Evolutionary conservation across 2,329 filamentous ascomycete species (phyloP).

Genomic region (Coniochaeta sp.): DNA sequence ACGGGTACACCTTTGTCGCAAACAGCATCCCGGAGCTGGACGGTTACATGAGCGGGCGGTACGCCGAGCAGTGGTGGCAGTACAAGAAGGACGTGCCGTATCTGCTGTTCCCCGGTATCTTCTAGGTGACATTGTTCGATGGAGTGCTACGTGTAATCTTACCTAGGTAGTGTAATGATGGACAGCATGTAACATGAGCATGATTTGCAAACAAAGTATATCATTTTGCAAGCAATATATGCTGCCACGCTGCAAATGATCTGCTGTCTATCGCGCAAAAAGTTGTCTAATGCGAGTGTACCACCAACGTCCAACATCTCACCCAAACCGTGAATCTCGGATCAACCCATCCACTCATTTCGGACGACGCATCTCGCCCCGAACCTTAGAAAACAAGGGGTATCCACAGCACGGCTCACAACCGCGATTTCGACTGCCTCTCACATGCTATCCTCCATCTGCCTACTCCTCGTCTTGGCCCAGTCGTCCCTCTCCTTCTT

Average conservation of each 20-base stretch:
- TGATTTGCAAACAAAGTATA: background rate
- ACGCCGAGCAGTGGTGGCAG: constrained; percentile 29
- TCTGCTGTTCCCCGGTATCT: constrained; percentile 28
- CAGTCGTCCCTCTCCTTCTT: constrained; percentile 59
- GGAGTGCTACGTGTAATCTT: background rate
- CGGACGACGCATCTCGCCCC: no score
- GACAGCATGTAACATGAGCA: background rate
- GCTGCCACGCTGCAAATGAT: background rate
- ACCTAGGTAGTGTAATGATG: background rate
- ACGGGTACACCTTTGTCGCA: constrained; percentile 22
- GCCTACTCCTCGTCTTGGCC: constrained; percentile 57
- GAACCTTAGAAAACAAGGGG: background rate
- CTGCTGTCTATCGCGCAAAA: background rate
- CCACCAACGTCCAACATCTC: background rate
- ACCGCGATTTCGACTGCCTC: background rate
- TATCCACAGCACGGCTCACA: background rate
- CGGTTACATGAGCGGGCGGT: constrained; percentile 27
- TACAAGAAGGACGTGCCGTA: constrained; percentile 30
- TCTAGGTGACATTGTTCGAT: constrained; percentile 10
- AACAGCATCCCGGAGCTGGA: constrained; percentile 25
- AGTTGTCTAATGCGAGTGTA: background rate
- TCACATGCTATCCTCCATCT: constrained; percentile 63
- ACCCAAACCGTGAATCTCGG: background rate
- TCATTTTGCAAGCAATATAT: background rate
- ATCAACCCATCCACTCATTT: no score